A percentile compares a stretch with the other conserved stretches of the same genome.
phyloP scores from a whole-genome alignment of 352 stramenopile genomes.

The Phytopythium ostracodes region DNA sequence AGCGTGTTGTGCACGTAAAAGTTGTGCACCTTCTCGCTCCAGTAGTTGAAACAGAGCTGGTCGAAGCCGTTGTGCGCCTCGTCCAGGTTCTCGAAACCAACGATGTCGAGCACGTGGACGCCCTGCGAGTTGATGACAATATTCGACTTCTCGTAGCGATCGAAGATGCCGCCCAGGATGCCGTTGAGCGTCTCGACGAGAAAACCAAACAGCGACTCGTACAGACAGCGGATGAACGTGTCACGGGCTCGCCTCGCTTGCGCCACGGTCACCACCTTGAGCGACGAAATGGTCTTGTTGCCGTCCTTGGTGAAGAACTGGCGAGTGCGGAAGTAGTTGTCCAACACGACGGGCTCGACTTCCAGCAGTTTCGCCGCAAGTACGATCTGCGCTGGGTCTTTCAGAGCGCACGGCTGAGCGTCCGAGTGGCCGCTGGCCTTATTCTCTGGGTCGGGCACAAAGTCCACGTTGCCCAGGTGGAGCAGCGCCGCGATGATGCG shows the following conservation, averaged over 20 bases:
- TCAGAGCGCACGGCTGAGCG: constrained; percentile 52
- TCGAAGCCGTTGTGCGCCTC: constrained; percentile 66
- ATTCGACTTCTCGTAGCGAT: constrained; percentile 82
- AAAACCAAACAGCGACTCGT: constrained; percentile 76
- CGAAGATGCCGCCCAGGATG: constrained; percentile 78
- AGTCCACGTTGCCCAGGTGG: constrained; percentile 78
- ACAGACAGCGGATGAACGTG: constrained; percentile 77
- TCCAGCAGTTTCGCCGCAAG: constrained; percentile 67
- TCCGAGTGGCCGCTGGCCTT: constrained; percentile 22
- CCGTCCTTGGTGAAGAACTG: constrained; percentile 77
- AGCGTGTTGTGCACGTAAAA: constrained; percentile 81
- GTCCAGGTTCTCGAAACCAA: constrained; percentile 68
- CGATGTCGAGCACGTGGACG: constrained; percentile 79
- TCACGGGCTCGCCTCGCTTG: constrained; percentile 67
- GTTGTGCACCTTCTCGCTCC: constrained; percentile 78
- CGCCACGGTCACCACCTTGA: constrained; percentile 78
- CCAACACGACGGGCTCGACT: constrained; percentile 72
- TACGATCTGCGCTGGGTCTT: constrained; percentile 62
- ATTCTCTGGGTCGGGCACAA: constrained; percentile 47
- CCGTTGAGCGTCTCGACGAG: constrained; percentile 78
- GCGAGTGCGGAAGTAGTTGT: constrained; percentile 84
- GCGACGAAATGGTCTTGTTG: constrained; percentile 68
- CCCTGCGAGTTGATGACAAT: constrained; percentile 77
- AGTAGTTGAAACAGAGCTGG: constrained; percentile 83
- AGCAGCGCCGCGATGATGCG: constrained; percentile 70